Conservation (phyloP, 140 eudicot genomes). For the Cichorium intybus region DNA sequence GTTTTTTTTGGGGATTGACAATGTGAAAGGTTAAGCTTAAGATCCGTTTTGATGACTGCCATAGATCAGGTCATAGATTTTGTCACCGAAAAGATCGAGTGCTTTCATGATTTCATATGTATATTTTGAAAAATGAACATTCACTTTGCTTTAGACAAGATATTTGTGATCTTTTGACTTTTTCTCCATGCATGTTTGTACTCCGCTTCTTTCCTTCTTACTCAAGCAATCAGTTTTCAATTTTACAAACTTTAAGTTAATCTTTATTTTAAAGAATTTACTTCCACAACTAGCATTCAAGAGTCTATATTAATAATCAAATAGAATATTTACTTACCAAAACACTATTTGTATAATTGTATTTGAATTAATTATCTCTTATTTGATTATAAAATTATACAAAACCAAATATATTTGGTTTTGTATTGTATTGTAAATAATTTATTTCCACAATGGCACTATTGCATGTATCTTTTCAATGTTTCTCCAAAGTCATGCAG, state of each 20-base stretch:
- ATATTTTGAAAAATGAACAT: conserved; percentile 24
- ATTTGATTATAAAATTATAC: no score
- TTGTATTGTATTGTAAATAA: not conserved
- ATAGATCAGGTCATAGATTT: conserved; percentile 28
- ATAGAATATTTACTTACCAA: not conserved
- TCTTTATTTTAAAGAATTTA: not conserved
- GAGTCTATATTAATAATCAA: not conserved
- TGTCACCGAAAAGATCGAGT: conserved; percentile 37
- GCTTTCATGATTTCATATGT: conserved; percentile 37
- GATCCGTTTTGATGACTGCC: conserved; percentile 32
- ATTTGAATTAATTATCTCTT: no score
- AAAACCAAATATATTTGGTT: no score
- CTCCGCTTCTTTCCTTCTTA: conserved; percentile 33
- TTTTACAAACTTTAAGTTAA: not conserved
- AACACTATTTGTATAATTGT: not conserved
- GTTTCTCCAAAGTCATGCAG: not conserved
- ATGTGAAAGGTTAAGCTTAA: conserved; percentile 34
- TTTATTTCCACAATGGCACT: not conserved
- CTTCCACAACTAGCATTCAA: not conserved
- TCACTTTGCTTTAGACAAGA: conserved; percentile 28
- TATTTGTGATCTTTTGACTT: conserved; percentile 22
- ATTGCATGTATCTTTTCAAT: not conserved
- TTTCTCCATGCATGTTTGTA: conserved; percentile 24
- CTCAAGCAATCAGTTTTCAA: conserved; percentile 21
- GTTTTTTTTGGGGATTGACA: conserved; percentile 7